Conservation (phyloP, 2,329 filamentous ascomycete species). For the Plectosphaerella cucumerina region DNA sequence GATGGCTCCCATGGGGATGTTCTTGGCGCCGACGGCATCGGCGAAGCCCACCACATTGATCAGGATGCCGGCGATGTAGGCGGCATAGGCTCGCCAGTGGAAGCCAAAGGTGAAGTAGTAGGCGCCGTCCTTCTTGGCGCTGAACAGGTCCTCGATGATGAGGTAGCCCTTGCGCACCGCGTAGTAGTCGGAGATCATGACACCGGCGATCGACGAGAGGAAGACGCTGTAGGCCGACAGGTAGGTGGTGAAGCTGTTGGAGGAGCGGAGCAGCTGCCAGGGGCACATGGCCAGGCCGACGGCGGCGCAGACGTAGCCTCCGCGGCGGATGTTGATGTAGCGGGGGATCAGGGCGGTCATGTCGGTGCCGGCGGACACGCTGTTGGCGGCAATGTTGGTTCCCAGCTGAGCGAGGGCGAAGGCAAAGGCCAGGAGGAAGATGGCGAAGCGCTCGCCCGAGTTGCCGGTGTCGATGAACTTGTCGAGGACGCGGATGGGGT, state of each 20-base stretch:
- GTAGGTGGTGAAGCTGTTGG: constrained; percentile 87
- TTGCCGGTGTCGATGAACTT: constrained; percentile 65
- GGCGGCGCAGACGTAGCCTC: constrained; percentile 77
- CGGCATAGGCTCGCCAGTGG: constrained; percentile 78
- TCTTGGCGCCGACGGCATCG: constrained; percentile 62
- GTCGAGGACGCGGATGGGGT: constrained; percentile 64
- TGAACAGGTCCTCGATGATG: constrained; percentile 75
- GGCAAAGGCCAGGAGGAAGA: constrained; percentile 67
- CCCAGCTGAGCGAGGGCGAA: constrained; percentile 79
- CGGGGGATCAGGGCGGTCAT: constrained; percentile 76
- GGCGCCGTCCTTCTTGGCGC: constrained; percentile 57
- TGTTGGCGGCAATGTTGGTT: constrained; percentile 85
- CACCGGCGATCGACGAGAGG: constrained; percentile 88
- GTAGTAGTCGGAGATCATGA: constrained; percentile 88
- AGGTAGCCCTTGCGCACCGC: constrained; percentile 77
- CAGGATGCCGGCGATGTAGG: constrained; percentile 78
- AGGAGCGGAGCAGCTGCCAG: constrained; percentile 61
- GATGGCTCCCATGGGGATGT: constrained; percentile 71
- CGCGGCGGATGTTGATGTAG: constrained; percentile 80
- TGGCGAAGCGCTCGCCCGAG: constrained; percentile 66
- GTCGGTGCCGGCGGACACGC: constrained; percentile 77
- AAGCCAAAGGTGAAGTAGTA: constrained; percentile 75
- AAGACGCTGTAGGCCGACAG: constrained; percentile 91
- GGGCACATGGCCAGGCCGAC: constrained; percentile 85
- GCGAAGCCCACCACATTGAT: constrained; percentile 92